phyloP scores from a whole-genome alignment of 1,284 basidiomycete genomes.

The Malassezia pachydermatis region DNA sequence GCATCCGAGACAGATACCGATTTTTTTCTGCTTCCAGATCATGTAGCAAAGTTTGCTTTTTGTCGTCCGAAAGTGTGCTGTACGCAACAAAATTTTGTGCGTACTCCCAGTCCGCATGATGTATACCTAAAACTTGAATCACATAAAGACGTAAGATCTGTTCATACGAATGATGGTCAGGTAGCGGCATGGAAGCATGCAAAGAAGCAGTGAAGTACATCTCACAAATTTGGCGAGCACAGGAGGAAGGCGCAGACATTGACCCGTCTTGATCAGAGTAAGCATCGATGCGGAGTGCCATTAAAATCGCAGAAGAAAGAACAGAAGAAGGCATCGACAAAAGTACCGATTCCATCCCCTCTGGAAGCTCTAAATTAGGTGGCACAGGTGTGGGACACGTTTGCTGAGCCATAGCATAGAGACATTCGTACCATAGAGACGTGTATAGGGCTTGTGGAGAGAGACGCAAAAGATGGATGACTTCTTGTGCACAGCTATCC shows the following conservation, averaged over 20 bases:
- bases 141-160: constrained; percentile 30
- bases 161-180: constrained; percentile 19
- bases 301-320: constrained; percentile 26
- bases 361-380: constrained; percentile 23
- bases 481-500: background rate
- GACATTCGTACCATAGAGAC: constrained; percentile 28
- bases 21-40: constrained; percentile 24
- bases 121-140: constrained; percentile 27
- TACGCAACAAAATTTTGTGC: constrained; percentile 32
- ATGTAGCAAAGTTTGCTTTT: constrained; percentile 15
- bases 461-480: background rate
- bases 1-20: constrained; percentile 13
- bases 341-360: constrained; percentile 19
- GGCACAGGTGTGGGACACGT: constrained; percentile 9
- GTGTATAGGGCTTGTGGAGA: constrained; percentile 14
- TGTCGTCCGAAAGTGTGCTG: constrained; percentile 18
- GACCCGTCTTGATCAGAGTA: background rate
- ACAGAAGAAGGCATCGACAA: constrained; percentile 26
- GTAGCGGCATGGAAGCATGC: constrained; percentile 11
- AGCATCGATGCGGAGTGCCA: constrained; percentile 27
- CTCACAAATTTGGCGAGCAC: constrained; percentile 28
- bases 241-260: background rate
- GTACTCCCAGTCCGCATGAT: constrained; percentile 34
- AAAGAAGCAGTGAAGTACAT: constrained; percentile 30
- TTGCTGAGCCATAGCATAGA: constrained; percentile 20